These are phyloP conservation scores for Cutaneotrichosporon sp. DNA, from an alignment of 1,284 basidiomycete species.

Conservation along the genomic window DNA sequence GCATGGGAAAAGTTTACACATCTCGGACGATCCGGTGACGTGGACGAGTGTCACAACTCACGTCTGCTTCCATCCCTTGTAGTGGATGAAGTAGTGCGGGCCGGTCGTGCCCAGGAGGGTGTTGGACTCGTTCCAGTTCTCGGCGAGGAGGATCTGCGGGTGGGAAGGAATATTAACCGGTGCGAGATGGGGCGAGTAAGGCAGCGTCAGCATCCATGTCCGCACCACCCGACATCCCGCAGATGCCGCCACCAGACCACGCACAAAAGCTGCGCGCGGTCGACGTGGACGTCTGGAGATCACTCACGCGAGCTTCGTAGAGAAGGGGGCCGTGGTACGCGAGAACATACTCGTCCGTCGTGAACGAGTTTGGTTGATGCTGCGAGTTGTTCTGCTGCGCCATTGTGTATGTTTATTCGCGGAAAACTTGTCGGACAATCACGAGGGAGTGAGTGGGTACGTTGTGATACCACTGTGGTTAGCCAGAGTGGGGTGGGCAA, in stretches of 20 bases:
- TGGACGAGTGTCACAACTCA: constrained; percentile 56
- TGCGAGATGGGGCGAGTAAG: background rate
- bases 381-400: constrained; percentile 18
- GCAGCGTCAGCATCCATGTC: constrained; percentile 20
- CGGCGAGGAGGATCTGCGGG: constrained; percentile 70
- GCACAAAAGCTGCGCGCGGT: constrained; percentile 20
- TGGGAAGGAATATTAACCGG: constrained; percentile 1
- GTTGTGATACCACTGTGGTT: background rate
- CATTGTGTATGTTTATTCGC: constrained; percentile 20
- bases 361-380: constrained; percentile 43
- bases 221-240: constrained; percentile 18
- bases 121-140: constrained; percentile 71
- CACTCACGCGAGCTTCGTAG: constrained; percentile 81
- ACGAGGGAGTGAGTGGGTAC: background rate
- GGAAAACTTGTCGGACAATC: background rate
- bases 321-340: constrained; percentile 94
- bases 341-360: constrained; percentile 73
- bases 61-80: constrained; percentile 99
- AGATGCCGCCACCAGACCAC: constrained; percentile 10
- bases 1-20: background rate
- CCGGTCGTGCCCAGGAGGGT: constrained; percentile 69
- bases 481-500: background rate
- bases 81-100: constrained; percentile 92
- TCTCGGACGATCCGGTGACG: background rate
- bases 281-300: constrained; percentile 16